Evolutionary conservation across 768 basidiomycete genomes (phyloP), one percentile per base, ranked within the genome.

Genomic region (Myochromella boudieri): DNA sequence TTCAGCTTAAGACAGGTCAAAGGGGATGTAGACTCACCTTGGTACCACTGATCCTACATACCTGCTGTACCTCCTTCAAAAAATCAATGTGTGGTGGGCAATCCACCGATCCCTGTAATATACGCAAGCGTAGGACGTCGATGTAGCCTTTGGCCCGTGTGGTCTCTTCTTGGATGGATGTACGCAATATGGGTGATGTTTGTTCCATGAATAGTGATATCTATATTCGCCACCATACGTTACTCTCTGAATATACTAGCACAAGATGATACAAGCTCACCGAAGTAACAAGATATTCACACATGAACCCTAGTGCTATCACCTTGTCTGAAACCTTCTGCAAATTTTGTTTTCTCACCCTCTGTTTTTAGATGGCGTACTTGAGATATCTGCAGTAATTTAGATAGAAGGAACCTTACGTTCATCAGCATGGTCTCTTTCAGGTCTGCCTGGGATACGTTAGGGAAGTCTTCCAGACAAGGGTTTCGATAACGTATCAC

Each of bases 211-310:
- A 66, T 11, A 56, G 51, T 1, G 55, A 52, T 33, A 65, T 60
- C 63, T 65, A 33, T 7, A 28, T 34, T 6, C 22, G 22, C 33
- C 7, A 12, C 46, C 10, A 49, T n/a, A n/a, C n/a, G n/a, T n/a
- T n/a, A 26, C 14, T 15, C 28, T 14, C 18, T 4, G 32, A 24
- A 22, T 21, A 38, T 18, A 20, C 29, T 14, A 28, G 14, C 15
- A 18, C 25, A 14, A 3, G 14, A 26, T 11, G 18, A 26, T 32
- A 37, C n/a, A n/a, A 28, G 15, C 62, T 31, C 26, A 60, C 63
- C 31, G 61, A 49, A 28, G 59, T 51, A 34, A 61, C 59, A 14
- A 60, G 54, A 22, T 61, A 57, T 31, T 64, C 60, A 44, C 61
- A 64, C 33, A 60, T 37, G 54, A 56, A 62, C 9, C 55, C 60